Percentiles rank a stretch among this genome's conserved stretches.
These are phyloP conservation scores for Monosporascus cannonballus DNA, from an alignment of 2,329 filamentous ascomycete genomes.

Conservation along the genomic window DNA sequence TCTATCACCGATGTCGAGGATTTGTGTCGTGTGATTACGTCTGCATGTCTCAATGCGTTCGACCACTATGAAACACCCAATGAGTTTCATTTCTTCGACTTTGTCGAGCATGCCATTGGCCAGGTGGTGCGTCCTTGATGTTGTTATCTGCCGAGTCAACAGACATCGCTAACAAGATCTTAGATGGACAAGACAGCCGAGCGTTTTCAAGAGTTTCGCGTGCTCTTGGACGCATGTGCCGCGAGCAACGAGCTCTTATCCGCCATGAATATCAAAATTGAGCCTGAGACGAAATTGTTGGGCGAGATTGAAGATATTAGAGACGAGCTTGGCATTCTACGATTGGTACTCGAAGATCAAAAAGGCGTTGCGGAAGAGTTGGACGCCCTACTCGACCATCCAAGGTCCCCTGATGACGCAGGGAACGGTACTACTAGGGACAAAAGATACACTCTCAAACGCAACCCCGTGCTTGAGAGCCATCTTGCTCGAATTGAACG, in stretches of 20 bases:
- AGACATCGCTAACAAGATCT: not conserved
- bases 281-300: not conserved
- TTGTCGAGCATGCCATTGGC: slow-evolving; percentile 2
- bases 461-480: not conserved
- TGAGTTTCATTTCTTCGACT: slow-evolving; percentile 2
- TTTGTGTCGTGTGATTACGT: not conserved
- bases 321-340: slow-evolving; percentile 1
- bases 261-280: not conserved
- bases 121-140: not conserved
- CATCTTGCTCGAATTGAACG: not conserved
- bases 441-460: not conserved
- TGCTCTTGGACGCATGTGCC: not conserved
- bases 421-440: too few relatives aligned
- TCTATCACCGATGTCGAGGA: not conserved
- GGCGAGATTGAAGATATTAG: slow-evolving; percentile 4
- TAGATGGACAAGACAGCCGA: not conserved
- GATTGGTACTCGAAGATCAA: slow-evolving; percentile 2
- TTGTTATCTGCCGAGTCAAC: not conserved
- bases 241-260: not conserved
- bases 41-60: not conserved
- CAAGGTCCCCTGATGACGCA: not conserved
- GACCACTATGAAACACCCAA: not conserved
- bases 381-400: not conserved
- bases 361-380: not conserved
- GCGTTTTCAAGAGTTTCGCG: not conserved